Evolutionary conservation across 2,329 filamentous ascomycete species (phyloP), one percentile per base, ranked within the genome.

Genomic region (Fusarium odoratissimum): DNA sequence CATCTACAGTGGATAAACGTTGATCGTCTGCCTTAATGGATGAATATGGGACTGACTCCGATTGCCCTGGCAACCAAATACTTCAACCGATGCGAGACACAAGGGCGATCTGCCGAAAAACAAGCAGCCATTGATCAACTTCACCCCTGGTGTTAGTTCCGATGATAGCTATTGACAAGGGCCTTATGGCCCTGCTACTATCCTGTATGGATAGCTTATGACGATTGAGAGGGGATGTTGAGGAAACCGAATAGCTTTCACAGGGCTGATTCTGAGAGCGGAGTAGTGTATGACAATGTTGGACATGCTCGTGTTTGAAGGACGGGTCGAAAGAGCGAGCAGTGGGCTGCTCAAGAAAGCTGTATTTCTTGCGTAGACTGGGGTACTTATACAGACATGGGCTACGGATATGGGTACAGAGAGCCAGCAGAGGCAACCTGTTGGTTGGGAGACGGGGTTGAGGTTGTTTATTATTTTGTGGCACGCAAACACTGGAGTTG

Each of bases 331-430:
- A 35, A 30, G 60, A 55, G 74, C 42, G 73, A 77, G 73, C 73
- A 76, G 73, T 71, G 64, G 67, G 66, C 69, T 74, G 73, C 73
- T 73, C 25, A 48, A 54, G 49, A 37, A 60, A 69, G 57, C 57
- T 69, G 41, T 67, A 60, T 74, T 67, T 71, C 58, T 66, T 66
- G 68, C 61, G 74, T 77, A 77, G 75, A 77, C 69, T 71, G 67
- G 74, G 69, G 62, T 64, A 71, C 51, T 69, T 57, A 64, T 52
- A 73, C 52, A 60, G 63, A 49, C 23, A 48, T 31, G 38, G 49
- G 21, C 23, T 33, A 57, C 44, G 41, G 41, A 35, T 31, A 48
- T 49, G 55, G 55, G 30, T 56, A 60, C 54, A 52, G 68, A 62
- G 69, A 60, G 67, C 61, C 64, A 68, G 66, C 65, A 63, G 60